These are phyloP conservation scores for Globisporangium nagaii DNA, from an alignment of 352 stramenopile genomes.

Conservation along the genomic window DNA sequence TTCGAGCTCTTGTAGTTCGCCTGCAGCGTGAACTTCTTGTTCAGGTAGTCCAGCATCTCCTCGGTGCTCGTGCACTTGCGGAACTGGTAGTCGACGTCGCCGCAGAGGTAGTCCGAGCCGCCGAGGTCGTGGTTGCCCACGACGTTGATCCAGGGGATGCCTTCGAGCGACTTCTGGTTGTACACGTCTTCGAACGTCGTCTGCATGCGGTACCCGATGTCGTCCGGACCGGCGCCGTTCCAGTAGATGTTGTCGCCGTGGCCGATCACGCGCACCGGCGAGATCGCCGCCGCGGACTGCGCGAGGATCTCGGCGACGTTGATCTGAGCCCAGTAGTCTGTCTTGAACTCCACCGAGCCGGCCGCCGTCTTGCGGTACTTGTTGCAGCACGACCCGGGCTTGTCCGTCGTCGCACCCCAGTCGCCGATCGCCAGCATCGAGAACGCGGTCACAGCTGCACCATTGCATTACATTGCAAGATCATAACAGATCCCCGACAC, in stretches of 20 bases:
- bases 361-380: slow-evolving; percentile 80
- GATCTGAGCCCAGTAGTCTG: slow-evolving; percentile 84
- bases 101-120: slow-evolving; percentile 80
- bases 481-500: slow-evolving; percentile 1
- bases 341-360: slow-evolving; percentile 83
- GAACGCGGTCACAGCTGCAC: slow-evolving; percentile 35
- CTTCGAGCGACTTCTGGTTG: slow-evolving; percentile 62
- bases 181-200: slow-evolving; percentile 85
- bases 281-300: slow-evolving; percentile 62
- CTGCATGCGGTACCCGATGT: slow-evolving; percentile 81
- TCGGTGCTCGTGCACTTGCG: slow-evolving; percentile 61
- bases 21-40: slow-evolving; percentile 79
- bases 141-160: slow-evolving; percentile 84
- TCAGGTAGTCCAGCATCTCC: slow-evolving; percentile 78
- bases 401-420: slow-evolving; percentile 83
- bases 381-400: slow-evolving; percentile 85
- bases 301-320: slow-evolving; percentile 78
- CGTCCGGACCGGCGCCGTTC: slow-evolving; percentile 71
- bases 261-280: slow-evolving; percentile 63
- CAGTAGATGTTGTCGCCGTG: slow-evolving; percentile 89
- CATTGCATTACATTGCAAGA: no score
- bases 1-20: slow-evolving; percentile 79
- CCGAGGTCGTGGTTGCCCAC: slow-evolving; percentile 86
- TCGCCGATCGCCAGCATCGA: slow-evolving; percentile 86
- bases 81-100: slow-evolving; percentile 86